Base-by-base conservation (phyloP, 768 basidiomycete genomes). In the Coprinopsis marcescibilis region DNA sequence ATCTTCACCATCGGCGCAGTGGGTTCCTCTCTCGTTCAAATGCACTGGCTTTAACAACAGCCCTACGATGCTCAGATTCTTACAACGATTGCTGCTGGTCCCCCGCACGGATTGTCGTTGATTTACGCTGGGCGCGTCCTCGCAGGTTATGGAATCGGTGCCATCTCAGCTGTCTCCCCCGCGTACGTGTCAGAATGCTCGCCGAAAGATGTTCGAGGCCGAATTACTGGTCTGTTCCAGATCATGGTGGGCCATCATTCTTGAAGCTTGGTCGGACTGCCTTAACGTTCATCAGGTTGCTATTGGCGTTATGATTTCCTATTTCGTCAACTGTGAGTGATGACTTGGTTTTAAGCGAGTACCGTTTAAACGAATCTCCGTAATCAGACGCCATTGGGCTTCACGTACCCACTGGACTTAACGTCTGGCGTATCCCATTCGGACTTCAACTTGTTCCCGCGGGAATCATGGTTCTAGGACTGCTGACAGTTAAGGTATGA, bases 151-250 rank as follows among this genome's bases (percentile, higher is more conserved):
- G 90, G 89, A 30, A 83, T 92, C 41, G 90, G 91, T 54, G 83
- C 75, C 4, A 89, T 92, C 54, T 88, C 71, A 10, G 80, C 83
- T n/a, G 83, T 91, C 2, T 81, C 89, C 1, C 92, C 90, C 4
- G 81, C 88, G 0, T 94, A 80, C 58, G 89, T 92, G 17, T 83
- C 86, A 8, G 92, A 94, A 62, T 90, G 89, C 61, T 75, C 83
- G 2, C 92, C 92, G 4, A 93, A 91, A 60, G 74, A 88, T 17
- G 85, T 90, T 4, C 83, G 91, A 51, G 90, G 89, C 4, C 75
- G 86, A 40, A 88, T 92, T 53, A 90, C 87, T 0, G 89, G 89
- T 35, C 58, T 87, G 25, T 91, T 91, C 74, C 90, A 92, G 61
- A 80, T 93, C 62, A 83, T 89, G 78, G 89, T 77, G 29, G 21